Conservation (phyloP, 768 basidiomycete species). For the Hemileccinum rubropunctum region DNA sequence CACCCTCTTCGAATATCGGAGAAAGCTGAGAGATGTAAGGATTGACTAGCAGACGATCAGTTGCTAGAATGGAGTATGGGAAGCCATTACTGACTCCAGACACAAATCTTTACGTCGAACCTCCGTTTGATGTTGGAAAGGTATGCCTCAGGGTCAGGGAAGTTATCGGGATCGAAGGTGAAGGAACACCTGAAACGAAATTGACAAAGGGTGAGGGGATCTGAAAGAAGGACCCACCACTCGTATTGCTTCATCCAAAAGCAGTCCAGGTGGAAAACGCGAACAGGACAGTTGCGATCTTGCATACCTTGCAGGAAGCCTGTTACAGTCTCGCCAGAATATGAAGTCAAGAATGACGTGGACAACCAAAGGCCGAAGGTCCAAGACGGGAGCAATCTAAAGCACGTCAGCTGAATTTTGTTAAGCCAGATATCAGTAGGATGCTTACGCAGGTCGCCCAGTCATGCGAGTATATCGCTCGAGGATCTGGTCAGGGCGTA, state of each 20-base stretch:
- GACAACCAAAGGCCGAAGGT: slow-evolving; percentile 78
- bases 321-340: slow-evolving; percentile 65
- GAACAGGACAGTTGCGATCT: slow-evolving; percentile 56
- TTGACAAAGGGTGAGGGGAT: neutral
- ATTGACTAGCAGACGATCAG: slow-evolving; percentile 47
- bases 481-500: slow-evolving; percentile 10
- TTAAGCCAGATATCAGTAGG: neutral
- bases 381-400: slow-evolving; percentile 66
- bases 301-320: slow-evolving; percentile 71
- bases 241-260: slow-evolving; percentile 77
- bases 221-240: slow-evolving; percentile 39
- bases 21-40: slow-evolving; percentile 71
- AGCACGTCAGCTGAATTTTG: slow-evolving; percentile 4
- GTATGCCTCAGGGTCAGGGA: slow-evolving; percentile 70
- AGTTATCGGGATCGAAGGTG: slow-evolving; percentile 73
- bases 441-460: slow-evolving; percentile 16
- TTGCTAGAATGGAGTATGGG: neutral
- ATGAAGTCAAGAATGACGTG: slow-evolving; percentile 73
- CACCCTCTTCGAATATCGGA: slow-evolving; percentile 67
- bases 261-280: slow-evolving; percentile 76
- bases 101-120: slow-evolving; percentile 68
- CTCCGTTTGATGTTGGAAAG: slow-evolving; percentile 55
- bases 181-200: slow-evolving; percentile 58
- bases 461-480: slow-evolving; percentile 22
- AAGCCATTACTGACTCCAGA: slow-evolving; percentile 52